Evolutionary conservation across 2,329 filamentous ascomycete species (phyloP).

Genomic region (Colletotrichum sp.): DNA sequence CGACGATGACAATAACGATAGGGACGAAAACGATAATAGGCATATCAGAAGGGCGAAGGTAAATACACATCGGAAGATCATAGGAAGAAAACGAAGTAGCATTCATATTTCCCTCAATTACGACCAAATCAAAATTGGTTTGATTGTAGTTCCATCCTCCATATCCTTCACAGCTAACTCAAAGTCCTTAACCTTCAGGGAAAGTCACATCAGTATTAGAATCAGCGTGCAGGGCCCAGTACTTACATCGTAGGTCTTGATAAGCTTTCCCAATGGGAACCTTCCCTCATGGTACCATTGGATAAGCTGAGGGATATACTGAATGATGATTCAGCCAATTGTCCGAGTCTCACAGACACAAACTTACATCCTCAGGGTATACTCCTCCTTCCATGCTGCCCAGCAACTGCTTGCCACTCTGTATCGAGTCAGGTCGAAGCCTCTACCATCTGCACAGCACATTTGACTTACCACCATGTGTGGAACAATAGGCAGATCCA

Average conservation of each 20-base stretch:
- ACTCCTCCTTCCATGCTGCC: neutral
- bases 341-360: neutral
- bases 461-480: slow-evolving; percentile 39
- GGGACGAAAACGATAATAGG: neutral
- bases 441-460: neutral
- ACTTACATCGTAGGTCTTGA: neutral
- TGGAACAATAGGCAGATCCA: slow-evolving; percentile 50
- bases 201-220: neutral
- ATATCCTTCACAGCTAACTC: neutral
- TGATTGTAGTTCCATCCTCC: neutral
- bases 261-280: neutral
- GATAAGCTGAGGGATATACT: neutral
- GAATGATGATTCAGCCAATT: neutral
- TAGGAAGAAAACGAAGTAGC: neutral
- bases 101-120: neutral
- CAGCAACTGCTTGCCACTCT: neutral
- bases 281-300: neutral
- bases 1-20: neutral
- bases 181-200: neutral
- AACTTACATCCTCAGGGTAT: neutral
- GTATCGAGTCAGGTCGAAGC: neutral
- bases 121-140: neutral
- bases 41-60: neutral
- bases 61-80: accelerated
- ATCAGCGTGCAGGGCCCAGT: neutral